Evolutionary conservation across 2,329 filamentous ascomycete species (phyloP).

Genomic region (Fonsecaea multimorphosa): DNA sequence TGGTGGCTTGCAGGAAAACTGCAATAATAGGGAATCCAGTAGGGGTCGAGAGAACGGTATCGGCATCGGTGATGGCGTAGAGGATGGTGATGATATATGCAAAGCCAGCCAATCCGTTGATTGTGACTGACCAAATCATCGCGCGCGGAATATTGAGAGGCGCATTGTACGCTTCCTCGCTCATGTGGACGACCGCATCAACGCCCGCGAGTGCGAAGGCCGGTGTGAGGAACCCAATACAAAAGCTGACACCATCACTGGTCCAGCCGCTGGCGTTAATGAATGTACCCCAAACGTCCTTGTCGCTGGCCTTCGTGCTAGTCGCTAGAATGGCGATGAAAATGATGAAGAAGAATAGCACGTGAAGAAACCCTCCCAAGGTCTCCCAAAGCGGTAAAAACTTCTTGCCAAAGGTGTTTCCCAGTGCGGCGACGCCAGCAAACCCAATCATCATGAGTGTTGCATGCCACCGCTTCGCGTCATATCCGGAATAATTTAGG

Average conservation of each 20-base stretch:
- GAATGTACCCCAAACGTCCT: conserved; percentile 54
- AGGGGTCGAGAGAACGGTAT: conserved; percentile 47
- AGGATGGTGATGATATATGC: conserved; percentile 54
- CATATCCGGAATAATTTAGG: conserved; percentile 48
- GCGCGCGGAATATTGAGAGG: conserved; percentile 55
- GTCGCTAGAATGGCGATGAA: conserved; percentile 47
- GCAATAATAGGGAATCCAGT: conserved; percentile 59
- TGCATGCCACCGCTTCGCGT: conserved; percentile 48
- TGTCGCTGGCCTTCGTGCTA: conserved; percentile 42
- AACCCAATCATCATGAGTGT: conserved; percentile 49
- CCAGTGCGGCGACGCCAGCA: conserved; percentile 44
- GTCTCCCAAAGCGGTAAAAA: conserved; percentile 43
- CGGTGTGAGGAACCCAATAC: conserved; percentile 48
- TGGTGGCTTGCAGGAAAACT: conserved; percentile 56
- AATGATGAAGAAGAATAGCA: conserved; percentile 49
- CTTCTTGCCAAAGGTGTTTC: conserved; percentile 41
- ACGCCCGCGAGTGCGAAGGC: conserved; percentile 43
- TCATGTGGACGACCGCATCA: conserved; percentile 37
- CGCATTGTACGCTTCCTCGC: conserved; percentile 59
- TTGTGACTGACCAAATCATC: conserved; percentile 55
- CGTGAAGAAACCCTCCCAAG: conserved; percentile 42
- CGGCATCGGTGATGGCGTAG: conserved; percentile 52
- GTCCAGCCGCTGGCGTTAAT: conserved; percentile 55
- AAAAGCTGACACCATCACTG: conserved; percentile 53
- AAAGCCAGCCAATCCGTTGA: conserved; percentile 58